Conservation (phyloP, 2,329 filamentous ascomycete species). For the Myriosclerotinia curreyana region DNA sequence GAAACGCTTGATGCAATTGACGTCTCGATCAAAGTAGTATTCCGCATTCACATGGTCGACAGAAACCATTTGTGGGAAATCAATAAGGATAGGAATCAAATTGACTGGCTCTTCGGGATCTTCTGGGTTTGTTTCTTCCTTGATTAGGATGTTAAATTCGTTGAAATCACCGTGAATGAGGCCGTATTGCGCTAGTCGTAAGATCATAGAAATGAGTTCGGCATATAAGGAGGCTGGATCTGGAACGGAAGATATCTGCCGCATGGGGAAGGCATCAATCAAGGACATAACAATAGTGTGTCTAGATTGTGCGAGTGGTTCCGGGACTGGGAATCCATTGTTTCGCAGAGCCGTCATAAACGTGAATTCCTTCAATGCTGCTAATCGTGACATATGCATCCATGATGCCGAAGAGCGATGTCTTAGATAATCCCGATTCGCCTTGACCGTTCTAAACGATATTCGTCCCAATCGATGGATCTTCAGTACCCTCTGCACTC, state of each 20-base stretch:
- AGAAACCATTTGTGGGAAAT: constrained; percentile 98
- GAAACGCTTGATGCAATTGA: constrained; percentile 92
- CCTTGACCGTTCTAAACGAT: constrained; percentile 93
- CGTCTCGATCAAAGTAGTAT: constrained; percentile 96
- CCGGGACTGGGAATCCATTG: constrained; percentile 85
- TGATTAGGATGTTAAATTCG: constrained; percentile 96
- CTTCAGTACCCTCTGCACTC: constrained; percentile 80
- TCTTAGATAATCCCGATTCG: constrained; percentile 91
- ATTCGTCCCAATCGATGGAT: constrained; percentile 95
- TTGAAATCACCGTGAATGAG: constrained; percentile 98
- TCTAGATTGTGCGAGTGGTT: constrained; percentile 82
- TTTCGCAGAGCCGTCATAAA: constrained; percentile 86
- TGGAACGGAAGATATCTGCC: constrained; percentile 81
- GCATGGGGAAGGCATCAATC: constrained; percentile 85
- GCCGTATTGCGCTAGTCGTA: constrained; percentile 78
- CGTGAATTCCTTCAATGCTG: constrained; percentile 89
- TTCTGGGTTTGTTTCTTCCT: constrained; percentile 56
- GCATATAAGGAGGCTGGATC: constrained; percentile 83
- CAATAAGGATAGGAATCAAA: constrained; percentile 82
- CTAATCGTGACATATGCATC: constrained; percentile 96
- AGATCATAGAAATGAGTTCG: constrained; percentile 83
- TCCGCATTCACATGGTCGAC: constrained; percentile 91
- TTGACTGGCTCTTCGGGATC: constrained; percentile 47
- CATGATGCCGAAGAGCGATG: constrained; percentile 79
- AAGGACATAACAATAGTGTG: constrained; percentile 97